Evolutionary conservation across 192 early-diverging fungal species (phyloP).

Genomic region (Chytriomyces sp.): DNA sequence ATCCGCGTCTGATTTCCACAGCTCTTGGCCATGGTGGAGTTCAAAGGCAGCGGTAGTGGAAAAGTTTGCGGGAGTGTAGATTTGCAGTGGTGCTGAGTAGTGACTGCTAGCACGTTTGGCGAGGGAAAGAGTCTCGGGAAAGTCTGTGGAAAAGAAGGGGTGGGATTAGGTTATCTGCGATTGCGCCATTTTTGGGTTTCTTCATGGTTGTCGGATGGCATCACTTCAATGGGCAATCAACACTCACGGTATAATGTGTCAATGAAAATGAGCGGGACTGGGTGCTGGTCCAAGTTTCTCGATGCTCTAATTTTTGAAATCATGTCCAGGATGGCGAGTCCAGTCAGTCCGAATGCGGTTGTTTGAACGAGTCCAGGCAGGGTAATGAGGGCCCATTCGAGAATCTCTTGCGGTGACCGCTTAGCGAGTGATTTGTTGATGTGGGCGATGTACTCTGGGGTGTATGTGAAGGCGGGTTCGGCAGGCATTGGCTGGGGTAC

Average conservation of each 20-base stretch:
- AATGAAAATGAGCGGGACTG: conserved; percentile 86
- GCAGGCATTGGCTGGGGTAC: conserved; percentile 18
- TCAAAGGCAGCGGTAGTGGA: conserved; percentile 72
- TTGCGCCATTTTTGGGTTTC: background rate
- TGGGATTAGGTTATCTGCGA: conserved; percentile 16
- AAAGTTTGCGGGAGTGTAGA: conserved; percentile 74
- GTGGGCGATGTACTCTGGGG: conserved; percentile 67
- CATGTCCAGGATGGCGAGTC: conserved; percentile 87
- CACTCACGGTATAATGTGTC: conserved; percentile 85
- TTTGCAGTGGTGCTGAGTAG: conserved; percentile 73
- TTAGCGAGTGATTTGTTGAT: conserved; percentile 75
- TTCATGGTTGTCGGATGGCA: background rate
- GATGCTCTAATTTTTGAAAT: conserved; percentile 65
- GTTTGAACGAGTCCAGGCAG: conserved; percentile 87
- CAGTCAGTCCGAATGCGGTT: conserved; percentile 93
- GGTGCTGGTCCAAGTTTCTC: conserved; percentile 48
- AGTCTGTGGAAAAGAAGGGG: conserved; percentile 56
- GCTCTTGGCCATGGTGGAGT: conserved; percentile 69
- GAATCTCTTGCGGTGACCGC: conserved; percentile 76
- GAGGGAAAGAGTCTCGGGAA: conserved; percentile 87
- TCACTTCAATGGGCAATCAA: background rate
- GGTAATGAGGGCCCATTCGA: conserved; percentile 85
- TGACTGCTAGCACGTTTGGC: conserved; percentile 67
- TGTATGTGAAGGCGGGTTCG: conserved; percentile 45
- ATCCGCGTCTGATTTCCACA: conserved; percentile 77